Conservation (phyloP, 2,329 filamentous ascomycete species). For the Chalaropsis thielavioides region DNA sequence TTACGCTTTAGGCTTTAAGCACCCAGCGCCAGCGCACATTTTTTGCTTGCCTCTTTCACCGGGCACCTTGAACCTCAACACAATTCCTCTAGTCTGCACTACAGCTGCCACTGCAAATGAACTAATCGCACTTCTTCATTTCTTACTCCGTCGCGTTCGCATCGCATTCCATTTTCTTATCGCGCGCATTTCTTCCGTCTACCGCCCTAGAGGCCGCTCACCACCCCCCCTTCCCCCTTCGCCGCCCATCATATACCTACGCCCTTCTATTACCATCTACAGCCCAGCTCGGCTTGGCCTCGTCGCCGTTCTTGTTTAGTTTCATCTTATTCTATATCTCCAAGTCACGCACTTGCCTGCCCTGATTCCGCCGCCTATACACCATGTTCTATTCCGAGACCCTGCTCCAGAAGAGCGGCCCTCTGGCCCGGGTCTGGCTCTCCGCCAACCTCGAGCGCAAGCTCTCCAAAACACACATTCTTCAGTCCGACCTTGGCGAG, state of each 20-base stretch:
- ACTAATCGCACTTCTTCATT: not conserved
- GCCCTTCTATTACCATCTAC: not conserved
- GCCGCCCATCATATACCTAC: no score
- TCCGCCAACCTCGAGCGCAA: conserved; percentile 98
- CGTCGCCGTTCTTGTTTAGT: not conserved
- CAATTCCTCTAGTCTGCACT: not conserved
- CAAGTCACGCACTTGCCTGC: not conserved
- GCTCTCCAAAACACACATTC: conserved; percentile 87
- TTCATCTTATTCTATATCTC: not conserved
- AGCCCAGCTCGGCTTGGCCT: not conserved
- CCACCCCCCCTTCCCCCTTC: no score
- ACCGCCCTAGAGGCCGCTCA: not conserved
- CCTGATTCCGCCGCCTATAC: conserved; percentile 21
- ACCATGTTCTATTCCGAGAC: conserved; percentile 97
- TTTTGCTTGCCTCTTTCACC: not conserved
- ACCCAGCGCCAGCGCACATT: not conserved
- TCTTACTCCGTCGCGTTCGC: not conserved
- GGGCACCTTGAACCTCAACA: no score
- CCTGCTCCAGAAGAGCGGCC: conserved; percentile 89
- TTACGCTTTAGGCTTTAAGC: no score
- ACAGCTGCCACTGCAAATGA: not conserved
- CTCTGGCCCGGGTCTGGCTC: conserved; percentile 92
- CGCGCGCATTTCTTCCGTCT: not conserved
- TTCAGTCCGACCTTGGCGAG: conserved; percentile 87
- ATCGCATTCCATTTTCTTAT: not conserved